A percentile compares a stretch with the other conserved stretches of the same genome.
Conservation (phyloP, 768 basidiomycete genomes). For the Pleurotus salmoneostramineus region DNA sequence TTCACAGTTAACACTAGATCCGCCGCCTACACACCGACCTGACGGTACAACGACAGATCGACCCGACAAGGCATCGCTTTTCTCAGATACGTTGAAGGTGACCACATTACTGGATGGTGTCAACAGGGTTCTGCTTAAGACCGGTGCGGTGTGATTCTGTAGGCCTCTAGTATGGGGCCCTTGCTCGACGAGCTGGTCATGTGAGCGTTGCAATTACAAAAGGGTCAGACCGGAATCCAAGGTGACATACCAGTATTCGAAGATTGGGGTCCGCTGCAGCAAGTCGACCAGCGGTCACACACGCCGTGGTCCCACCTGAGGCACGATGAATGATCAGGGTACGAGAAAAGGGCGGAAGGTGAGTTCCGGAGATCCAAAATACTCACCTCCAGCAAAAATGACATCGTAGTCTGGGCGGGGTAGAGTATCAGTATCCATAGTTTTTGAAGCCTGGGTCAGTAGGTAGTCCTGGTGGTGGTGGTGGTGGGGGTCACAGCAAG, state of each 20-base stretch:
- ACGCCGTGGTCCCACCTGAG: slow-evolving; percentile 51
- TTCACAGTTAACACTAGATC: slow-evolving; percentile 43
- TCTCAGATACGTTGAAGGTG: slow-evolving; percentile 28
- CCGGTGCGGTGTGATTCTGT: slow-evolving; percentile 35
- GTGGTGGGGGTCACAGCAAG: no score
- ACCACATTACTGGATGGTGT: slow-evolving; percentile 29
- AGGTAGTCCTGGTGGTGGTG: background rate
- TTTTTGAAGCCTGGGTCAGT: background rate
- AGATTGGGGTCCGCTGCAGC: slow-evolving; percentile 47
- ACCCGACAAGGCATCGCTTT: slow-evolving; percentile 24
- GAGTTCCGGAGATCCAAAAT: background rate
- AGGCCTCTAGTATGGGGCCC: slow-evolving; percentile 33
- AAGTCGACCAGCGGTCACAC: slow-evolving; percentile 53
- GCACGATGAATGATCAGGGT: background rate
- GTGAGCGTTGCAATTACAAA: no score
- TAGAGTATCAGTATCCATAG: background rate
- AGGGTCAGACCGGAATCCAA: slow-evolving; percentile 19
- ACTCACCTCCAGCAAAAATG: slow-evolving; percentile 54
- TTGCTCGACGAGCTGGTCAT: slow-evolving; percentile 33
- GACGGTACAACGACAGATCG: slow-evolving; percentile 26
- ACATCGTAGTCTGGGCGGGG: slow-evolving; percentile 34
- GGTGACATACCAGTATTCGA: slow-evolving; percentile 45
- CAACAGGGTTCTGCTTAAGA: slow-evolving; percentile 29
- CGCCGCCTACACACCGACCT: slow-evolving; percentile 41
- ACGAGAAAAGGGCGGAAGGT: background rate